Conservation (phyloP, 1,284 basidiomycete species). For the Leccinum fuscescens region DNA sequence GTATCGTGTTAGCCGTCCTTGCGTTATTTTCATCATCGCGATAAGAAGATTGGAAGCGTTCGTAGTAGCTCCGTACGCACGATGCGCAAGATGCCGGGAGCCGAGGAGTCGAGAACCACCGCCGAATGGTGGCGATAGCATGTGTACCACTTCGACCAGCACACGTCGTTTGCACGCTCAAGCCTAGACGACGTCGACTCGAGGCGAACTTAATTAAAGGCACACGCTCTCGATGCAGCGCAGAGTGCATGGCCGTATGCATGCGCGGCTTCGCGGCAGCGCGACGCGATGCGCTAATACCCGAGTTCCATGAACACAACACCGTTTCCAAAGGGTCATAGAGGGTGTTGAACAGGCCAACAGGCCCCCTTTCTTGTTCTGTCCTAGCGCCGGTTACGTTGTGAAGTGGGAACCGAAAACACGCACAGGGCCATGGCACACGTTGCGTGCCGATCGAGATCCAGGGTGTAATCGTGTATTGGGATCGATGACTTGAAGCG, state of each 20-base stretch:
- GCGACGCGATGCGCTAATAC: background rate
- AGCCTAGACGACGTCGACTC: background rate
- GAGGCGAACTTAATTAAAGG: background rate
- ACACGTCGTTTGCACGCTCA: background rate
- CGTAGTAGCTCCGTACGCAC: background rate
- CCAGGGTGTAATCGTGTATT: background rate
- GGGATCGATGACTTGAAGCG: conserved; percentile 6
- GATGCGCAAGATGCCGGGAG: background rate
- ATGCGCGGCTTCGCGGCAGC: background rate
- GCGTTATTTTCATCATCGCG: background rate
- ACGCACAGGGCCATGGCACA: background rate
- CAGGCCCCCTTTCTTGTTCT: background rate
- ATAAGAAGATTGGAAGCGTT: background rate
- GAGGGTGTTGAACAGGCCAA: background rate
- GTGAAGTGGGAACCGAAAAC: background rate
- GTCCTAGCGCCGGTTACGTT: background rate
- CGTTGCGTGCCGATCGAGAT: background rate
- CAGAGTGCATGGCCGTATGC: background rate
- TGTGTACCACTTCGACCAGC: background rate
- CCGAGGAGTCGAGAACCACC: background rate
- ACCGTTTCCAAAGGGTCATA: background rate
- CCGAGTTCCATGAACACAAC: background rate
- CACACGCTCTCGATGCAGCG: background rate
- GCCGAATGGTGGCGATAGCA: background rate
- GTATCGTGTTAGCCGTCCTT: background rate